Conservation (phyloP, 345 rosid species). For the Hibiscus trionum region DNA sequence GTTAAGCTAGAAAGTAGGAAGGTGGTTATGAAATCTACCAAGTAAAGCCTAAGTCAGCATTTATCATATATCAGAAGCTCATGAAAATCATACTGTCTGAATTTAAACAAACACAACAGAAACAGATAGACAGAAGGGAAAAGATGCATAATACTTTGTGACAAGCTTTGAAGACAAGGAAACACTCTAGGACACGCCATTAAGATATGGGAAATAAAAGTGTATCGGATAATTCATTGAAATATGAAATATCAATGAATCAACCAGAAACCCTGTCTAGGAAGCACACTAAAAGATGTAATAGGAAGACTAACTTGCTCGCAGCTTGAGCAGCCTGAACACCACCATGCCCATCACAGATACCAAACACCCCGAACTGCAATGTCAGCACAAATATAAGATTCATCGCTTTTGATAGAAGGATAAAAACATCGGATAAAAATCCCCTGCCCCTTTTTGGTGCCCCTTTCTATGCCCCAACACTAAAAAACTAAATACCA, state of each 20-base stretch:
- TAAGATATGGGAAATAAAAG: neutral
- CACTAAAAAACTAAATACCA: too few relatives aligned
- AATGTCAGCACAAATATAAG: slow-evolving; percentile 10
- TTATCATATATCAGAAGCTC: neutral
- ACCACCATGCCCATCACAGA: slow-evolving; percentile 99
- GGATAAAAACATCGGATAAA: neutral
- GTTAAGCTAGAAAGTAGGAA: neutral
- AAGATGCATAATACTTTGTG: slow-evolving; percentile 1
- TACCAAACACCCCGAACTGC: slow-evolving; percentile 92
- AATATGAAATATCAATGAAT: neutral
- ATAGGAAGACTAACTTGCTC: slow-evolving; percentile 63
- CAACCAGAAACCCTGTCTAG: slow-evolving; percentile 10
- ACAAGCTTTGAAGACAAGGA: slow-evolving; percentile 4
- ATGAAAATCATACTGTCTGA: neutral
- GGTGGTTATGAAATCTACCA: neutral
- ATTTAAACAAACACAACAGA: neutral
- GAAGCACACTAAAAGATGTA: slow-evolving; percentile 15
- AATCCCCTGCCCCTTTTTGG: too few relatives aligned
- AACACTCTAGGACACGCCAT: neutral
- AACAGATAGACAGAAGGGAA: neutral
- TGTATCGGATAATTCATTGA: neutral
- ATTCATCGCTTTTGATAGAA: slow-evolving; percentile 12
- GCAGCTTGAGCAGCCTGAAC: slow-evolving; percentile 83
- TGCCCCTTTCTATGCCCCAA: too few relatives aligned
- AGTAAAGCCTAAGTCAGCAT: slow-evolving; percentile 2